Base-by-base conservation (phyloP, 2,329 filamentous ascomycete genomes). In the Aaosphaeria arxii region DNA sequence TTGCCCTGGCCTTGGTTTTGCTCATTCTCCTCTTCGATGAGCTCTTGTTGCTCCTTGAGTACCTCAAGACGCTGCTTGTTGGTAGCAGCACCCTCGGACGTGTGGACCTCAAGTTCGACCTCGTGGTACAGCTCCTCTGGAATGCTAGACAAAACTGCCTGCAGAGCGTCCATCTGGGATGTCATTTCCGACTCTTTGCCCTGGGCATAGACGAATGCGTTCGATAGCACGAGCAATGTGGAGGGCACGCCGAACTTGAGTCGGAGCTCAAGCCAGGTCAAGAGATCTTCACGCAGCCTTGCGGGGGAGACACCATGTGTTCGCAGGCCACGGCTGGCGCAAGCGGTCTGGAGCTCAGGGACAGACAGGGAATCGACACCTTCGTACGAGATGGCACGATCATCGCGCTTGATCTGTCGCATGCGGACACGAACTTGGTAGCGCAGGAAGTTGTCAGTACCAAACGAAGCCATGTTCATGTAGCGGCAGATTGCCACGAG, bases 51-150 rank as follows among this genome's bases (percentile, higher is more conserved):
- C 77, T 99, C 94, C 81, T 91, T 95, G 67, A 99, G 82, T 11
- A 99, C 94, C 77, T 99, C 94, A 39, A 99, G 87, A 70, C 94
- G 88, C 79, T 97, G 94, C 81, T 95, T 96, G 83, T 99, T 99
- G 57, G 94, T 99, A 28, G 94, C 94, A 7, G 91, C 92, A 52
- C 94, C 94, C 75, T 99, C 94, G 43, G 92, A 91, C 52, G 87
- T 95, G 79, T 96, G 90, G 7, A 99, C 91, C 76, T 99, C 94
- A 31, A 99, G 87, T 74, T 97, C 94, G 55, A 99, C 96, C 77
- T 99, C 94, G 79, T 99, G 94, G 88, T 95, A 99, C 38, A 99
- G 81, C 72, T 99, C 94, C 73, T 99, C 94, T 3, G 94, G 94
- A 53, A 99, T 97, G 51, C 88, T 91, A 38, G 89, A 95, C 38